Conservation (phyloP, 1,139 yeast genomes). For the Yamadazyma atmosphaerica region DNA sequence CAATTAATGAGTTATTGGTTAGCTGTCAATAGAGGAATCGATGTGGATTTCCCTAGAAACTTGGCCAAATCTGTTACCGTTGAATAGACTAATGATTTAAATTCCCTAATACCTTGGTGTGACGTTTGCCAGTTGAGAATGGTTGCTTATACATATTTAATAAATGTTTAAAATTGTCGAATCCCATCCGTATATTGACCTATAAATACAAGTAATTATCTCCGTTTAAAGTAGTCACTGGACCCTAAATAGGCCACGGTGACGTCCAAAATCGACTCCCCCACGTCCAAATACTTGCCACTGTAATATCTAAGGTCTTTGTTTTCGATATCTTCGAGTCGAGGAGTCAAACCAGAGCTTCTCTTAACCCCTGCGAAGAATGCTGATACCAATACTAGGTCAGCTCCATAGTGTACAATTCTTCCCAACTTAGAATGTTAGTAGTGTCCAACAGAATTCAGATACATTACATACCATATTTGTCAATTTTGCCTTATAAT, state of each 20-base stretch:
- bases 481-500: background rate
- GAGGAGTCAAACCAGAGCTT: conserved; percentile 73
- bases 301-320: conserved; percentile 60
- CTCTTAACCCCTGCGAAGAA: conserved; percentile 88
- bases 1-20: conserved; percentile 98
- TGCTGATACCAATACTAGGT: conserved; percentile 75
- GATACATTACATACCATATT: background rate
- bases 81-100: conserved; percentile 43
- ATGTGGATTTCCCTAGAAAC: conserved; percentile 98
- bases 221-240: conserved; percentile 64
- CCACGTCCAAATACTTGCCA: conserved; percentile 70
- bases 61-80: conserved; percentile 98
- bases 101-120: conserved; percentile 1
- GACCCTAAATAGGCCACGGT: conserved; percentile 70
- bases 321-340: conserved; percentile 32
- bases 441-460: background rate
- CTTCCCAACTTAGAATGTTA: conserved; percentile 47
- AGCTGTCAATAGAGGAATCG: conserved; percentile 92
- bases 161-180: background rate
- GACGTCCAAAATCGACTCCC: conserved; percentile 81
- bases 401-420: conserved; percentile 67
- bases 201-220: too few relatives aligned
- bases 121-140: background rate
- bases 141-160: background rate
- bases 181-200: background rate